Conservation (phyloP, 2,329 filamentous ascomycete genomes). For the Nigrospora sphaerica region DNA sequence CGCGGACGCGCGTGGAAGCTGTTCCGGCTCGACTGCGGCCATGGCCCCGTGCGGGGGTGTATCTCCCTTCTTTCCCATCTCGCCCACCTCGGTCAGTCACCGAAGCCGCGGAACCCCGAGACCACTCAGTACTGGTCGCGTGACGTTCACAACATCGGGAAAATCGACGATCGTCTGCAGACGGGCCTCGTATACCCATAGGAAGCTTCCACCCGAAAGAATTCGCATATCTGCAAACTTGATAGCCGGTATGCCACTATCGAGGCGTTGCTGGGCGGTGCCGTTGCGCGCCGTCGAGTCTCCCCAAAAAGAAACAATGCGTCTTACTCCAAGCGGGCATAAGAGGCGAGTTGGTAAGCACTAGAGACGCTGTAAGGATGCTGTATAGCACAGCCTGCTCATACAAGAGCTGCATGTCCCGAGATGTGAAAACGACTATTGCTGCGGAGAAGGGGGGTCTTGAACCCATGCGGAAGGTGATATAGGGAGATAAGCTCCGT, state of each 20-base stretch:
- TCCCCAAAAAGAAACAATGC: too few species aligned
- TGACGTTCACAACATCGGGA: neutral
- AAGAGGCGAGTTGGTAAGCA: neutral
- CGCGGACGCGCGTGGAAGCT: neutral
- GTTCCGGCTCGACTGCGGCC: too few species aligned
- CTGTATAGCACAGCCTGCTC: too few species aligned
- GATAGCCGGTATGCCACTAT: neutral
- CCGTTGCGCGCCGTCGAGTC: too few species aligned
- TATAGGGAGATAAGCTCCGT: too few species aligned
- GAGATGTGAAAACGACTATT: neutral
- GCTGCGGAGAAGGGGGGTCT: too few species aligned
- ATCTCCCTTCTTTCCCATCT: too few species aligned
- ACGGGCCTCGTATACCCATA: neutral
- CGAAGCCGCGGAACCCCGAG: neutral
- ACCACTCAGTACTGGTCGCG: neutral
- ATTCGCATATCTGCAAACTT: neutral
- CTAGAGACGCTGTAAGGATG: neutral
- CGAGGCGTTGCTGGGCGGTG: neutral
- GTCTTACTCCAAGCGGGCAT: too few species aligned
- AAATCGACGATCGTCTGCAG: neutral
- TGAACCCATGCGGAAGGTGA: too few species aligned
- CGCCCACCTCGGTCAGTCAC: too few species aligned
- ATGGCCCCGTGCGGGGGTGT: too few species aligned
- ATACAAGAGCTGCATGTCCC: neutral
- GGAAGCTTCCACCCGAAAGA: neutral